These are phyloP conservation scores for Candida gorgasii DNA, from an alignment of 805 yeast species.

Conservation along the genomic window DNA sequence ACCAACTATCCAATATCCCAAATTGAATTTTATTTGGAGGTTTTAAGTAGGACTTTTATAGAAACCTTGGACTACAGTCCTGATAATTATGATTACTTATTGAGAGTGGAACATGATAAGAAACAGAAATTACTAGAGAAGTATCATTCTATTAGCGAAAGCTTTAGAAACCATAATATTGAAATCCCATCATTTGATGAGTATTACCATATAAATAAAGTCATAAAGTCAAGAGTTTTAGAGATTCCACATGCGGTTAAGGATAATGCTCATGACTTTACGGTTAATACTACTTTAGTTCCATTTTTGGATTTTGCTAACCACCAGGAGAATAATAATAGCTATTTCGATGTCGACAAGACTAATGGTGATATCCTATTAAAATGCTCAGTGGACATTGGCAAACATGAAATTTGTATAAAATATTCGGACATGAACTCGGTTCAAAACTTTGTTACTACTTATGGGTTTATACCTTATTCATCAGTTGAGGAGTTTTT, in stretches of 20 bases:
- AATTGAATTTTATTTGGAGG: constrained; percentile 19
- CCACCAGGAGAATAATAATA: constrained; percentile 49
- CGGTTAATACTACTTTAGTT: constrained; percentile 53
- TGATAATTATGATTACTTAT: constrained; percentile 10
- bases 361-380: constrained; percentile 53
- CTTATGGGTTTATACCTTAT: constrained; percentile 35
- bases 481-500: constrained; percentile 10
- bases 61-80: constrained; percentile 9
- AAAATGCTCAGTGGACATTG: constrained; percentile 42
- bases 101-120: constrained; percentile 9
- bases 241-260: constrained; percentile 56
- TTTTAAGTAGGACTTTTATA: constrained; percentile 19
- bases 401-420: constrained; percentile 14
- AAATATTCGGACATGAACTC: constrained; percentile 13
- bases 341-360: constrained; percentile 61
- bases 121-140: constrained; percentile 12
- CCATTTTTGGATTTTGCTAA: constrained; percentile 71
- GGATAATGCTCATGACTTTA: constrained; percentile 48
- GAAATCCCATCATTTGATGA: constrained; percentile 15
- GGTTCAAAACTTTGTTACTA: constrained; percentile 22
- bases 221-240: constrained; percentile 58
- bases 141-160: constrained; percentile 12
- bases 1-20: constrained; percentile 8
- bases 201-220: constrained; percentile 34
- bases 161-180: constrained; percentile 6